Evolutionary conservation across 2,329 filamentous ascomycete genomes (phyloP), one percentile per base, ranked within the genome.

Genomic region (Davidsoniella virescens): DNA sequence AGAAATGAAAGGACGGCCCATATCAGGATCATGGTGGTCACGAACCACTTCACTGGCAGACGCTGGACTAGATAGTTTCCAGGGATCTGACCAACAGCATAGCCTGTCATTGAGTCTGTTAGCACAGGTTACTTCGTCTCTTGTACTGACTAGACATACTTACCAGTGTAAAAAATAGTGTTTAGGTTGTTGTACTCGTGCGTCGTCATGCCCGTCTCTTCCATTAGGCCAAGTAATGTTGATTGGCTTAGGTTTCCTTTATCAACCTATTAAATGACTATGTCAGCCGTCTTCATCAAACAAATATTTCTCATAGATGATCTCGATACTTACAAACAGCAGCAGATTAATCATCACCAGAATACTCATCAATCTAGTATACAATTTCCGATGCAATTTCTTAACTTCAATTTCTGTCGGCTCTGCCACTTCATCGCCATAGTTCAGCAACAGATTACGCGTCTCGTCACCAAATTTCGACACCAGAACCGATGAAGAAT

Each of bases 161-260:
- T 73, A 0, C 70, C 70, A 55, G 73, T 68, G 58, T 73, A 74
- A 54, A 72, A 73, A 58, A 74, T 67, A 33, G 59, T 67, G 8
- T 62, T 62, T 0, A 71, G 61, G 70, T 71, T 75, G 5, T 69
- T 68, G 54, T 73, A 75, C 44, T 77, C 3, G 61, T 45, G 45
- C 5, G 38, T 38, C n/a, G 36, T 40, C 39, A 52, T 41, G 3
- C 36, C 39, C 3, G 50, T 47, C 17, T 52, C 50, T 12, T 52
- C 50, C 39, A 48, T 49, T 16, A 52, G 20, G 14, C 50, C 50
- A 1, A 52, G 39, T 12, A 49, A 16, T n/a, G 47, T 49, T 8
- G 47, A 41, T 10, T 49, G 47, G 36, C 47, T 49, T 6, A 49
- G 25, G 23, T 43, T 43, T 17, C 47, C 47, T 42, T 49, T 49